Base-by-base conservation (phyloP, 495 filamentous ascomycete genomes). In the Hyaloscypha hepaticicola region DNA sequence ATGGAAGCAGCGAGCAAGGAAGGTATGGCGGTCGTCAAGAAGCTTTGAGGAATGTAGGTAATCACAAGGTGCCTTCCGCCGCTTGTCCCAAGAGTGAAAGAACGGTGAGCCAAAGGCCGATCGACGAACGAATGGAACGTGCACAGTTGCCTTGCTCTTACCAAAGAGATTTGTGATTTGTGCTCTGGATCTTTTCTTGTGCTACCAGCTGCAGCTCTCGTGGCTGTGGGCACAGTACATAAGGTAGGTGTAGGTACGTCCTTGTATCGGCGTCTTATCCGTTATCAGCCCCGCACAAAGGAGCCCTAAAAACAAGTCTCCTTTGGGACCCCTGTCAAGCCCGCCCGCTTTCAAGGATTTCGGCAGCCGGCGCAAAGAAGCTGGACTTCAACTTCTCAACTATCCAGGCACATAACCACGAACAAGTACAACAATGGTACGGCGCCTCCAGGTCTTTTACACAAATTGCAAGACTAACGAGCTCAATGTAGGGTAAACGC, bases 401-500 rank as follows among this genome's bases (percentile, higher is more conserved):
- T 16, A 16, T 14, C 38, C 38, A 45, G 4, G 38, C 38, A 19
- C 38, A 45, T 16, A 4, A 45, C 38, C 19, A 9, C 19, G 16
- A 9, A 45, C 7, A 45, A 45, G 38, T 19, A 51, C 29, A 50
- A 45, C 11, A 28, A 63, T 63, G 60, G 60, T 63, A 63, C 41
- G 0, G n/a, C 8, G 16, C 38, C 14, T 3, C 19, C 5, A 45
- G 19, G 4, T 16, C 31, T 16, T 4, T 45, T 16, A 16, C 38
- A 16, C 38, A 45, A 0, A 26, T 5, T n/a, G 19, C 22, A 53
- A 1, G 8, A 25, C 50, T 53, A 21, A 53, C 50, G 7, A 16
- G 11, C 1, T 11, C 8, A n/a, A 63, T 66, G 63, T 69, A 89
- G 91, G 94, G 94, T 60, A 99, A 99, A 80, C 89, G 94, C 73